These are phyloP conservation scores for Phyllosticta citriasiana DNA, from an alignment of 2,329 filamentous ascomycete species.

Conservation along the genomic window DNA sequence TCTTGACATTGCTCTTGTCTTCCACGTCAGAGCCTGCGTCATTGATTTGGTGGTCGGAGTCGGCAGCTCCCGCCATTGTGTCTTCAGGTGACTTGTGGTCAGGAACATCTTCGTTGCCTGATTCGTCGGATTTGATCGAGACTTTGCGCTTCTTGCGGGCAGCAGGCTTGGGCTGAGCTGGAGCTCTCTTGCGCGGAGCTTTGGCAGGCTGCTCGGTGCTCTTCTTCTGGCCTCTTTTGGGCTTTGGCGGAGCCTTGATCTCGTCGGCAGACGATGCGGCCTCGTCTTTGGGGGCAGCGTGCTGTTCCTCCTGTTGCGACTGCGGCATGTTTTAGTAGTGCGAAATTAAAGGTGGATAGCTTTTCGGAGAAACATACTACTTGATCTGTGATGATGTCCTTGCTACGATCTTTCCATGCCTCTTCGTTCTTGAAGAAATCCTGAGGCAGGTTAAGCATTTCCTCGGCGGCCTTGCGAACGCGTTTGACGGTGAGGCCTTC, in stretches of 20 bases:
- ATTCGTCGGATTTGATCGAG: conserved; percentile 19
- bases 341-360: neutral
- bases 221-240: neutral
- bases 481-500: conserved; percentile 49
- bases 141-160: conserved; percentile 23
- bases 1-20: neutral
- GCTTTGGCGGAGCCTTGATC: neutral
- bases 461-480: conserved; percentile 44
- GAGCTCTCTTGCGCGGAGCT: conserved; percentile 19
- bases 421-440: conserved; percentile 46
- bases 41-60: conserved; percentile 8
- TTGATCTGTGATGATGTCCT: conserved; percentile 43
- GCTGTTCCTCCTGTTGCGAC: conserved; percentile 20
- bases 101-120: conserved; percentile 13
- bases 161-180: conserved; percentile 20
- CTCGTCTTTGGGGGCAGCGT: conserved; percentile 15
- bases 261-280: conserved; percentile 1
- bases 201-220: neutral
- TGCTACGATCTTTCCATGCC: conserved; percentile 47
- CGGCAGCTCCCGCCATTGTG: conserved; percentile 7
- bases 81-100: conserved; percentile 8
- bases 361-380: conserved; percentile 23
- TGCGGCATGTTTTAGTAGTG: neutral
- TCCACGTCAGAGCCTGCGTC: neutral
- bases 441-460: conserved; percentile 39